Evolutionary conservation across 371 early-diverging fungal species (phyloP), one percentile per base, ranked within the genome.

Genomic region (Haplosporangium sp.): DNA sequence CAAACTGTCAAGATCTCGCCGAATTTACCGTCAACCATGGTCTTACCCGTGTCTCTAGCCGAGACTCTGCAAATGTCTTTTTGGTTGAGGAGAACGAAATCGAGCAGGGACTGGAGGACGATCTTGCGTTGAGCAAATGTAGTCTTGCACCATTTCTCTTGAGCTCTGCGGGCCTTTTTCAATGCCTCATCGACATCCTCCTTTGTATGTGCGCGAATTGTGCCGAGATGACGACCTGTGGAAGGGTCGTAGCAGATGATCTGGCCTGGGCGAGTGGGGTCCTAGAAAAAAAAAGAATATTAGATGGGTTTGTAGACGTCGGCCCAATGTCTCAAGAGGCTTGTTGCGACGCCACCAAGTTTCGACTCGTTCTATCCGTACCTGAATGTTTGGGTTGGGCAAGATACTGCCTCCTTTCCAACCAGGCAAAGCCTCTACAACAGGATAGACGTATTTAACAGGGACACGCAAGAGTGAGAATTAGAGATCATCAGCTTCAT

Each of bases 231-330:
- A 50, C 88, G 88, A 18, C 94, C 95, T 46, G 95, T 95, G 46
- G 95, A 86, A n/a, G 96, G 96, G 64, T 95, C 96, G 74, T 89
- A 93, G 80, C 95, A 95, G 36, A 87, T 81, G 76, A 95, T 95
- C n/a, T 73, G 83, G 13, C 80, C 81, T 7, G 89, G 89, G 36
- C 85, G 80, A 41, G 64, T 62, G 20, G 84, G 73, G 59, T 89
- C 85, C 91, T 91, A 64, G 63, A 43, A 10, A 52, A 51, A 2
- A 16, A 9, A 41, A 23, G 11, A 11, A 43, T 14, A 20, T 48
- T 12, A n/a, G n/a, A n/a, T n/a, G n/a, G n/a, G n/a, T n/a, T n/a
- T n/a, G 43, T 16, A 18, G 38, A n/a, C 50, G 46, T 46, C 12
- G 46, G n/a, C 10, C 46, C 50, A 18, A 50, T 50, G 9, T 50